These are phyloP conservation scores for Mrakia gelida DNA, from an alignment of 768 basidiomycete genomes.

Conservation along the genomic window DNA sequence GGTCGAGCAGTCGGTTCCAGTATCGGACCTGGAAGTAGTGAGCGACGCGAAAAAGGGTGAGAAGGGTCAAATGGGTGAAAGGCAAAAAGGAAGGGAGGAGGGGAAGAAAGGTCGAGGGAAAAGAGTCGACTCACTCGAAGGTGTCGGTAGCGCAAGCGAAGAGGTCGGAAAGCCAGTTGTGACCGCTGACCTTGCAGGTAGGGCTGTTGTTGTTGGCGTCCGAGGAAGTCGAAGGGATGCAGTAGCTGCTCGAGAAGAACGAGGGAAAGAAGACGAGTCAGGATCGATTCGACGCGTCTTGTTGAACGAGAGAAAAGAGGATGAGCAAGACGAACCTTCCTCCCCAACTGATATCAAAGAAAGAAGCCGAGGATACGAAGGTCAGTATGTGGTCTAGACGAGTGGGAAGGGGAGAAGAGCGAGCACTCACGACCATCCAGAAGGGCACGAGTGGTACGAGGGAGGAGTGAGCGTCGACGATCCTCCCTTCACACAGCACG, in stretches of 20 bases:
- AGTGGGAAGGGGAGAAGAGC: background rate
- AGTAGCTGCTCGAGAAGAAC: background rate
- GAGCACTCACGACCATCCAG: conserved; percentile 6
- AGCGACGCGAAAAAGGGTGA: background rate
- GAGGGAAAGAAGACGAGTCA: background rate
- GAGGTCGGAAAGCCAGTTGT: conserved; percentile 11
- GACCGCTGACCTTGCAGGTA: conserved; percentile 1
- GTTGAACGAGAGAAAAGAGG: background rate
- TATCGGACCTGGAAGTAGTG: background rate
- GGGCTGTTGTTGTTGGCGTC: background rate
- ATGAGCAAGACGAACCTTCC: background rate
- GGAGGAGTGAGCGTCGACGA: background rate
- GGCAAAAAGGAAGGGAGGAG: background rate
- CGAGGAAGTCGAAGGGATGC: background rate
- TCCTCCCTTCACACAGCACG: conserved; percentile 1
- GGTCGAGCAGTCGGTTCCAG: background rate
- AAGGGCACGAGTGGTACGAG: conserved; percentile 4
- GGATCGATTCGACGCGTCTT: background rate
- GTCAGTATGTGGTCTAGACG: background rate
- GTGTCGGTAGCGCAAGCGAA: conserved; percentile 7
- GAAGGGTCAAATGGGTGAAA: no score
- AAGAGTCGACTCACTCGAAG: background rate
- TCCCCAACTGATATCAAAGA: background rate
- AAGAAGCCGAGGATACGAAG: background rate
- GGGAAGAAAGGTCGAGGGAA: background rate